Conservation (phyloP, 1,139 yeast species). For the Protomyces macrosporus region DNA sequence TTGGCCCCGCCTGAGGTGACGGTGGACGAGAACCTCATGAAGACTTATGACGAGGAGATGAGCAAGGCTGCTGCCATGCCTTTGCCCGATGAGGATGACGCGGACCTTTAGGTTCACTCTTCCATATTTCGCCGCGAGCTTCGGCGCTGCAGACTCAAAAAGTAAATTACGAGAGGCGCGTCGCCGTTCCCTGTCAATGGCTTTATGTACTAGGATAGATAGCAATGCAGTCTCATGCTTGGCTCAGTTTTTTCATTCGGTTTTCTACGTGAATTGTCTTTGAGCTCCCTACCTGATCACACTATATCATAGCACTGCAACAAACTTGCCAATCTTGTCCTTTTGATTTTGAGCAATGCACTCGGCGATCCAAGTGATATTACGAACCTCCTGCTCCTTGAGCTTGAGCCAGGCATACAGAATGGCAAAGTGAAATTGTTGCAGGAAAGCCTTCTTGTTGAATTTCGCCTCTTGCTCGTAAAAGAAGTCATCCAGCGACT, state of each 20-base stretch:
- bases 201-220: neutral
- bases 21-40: conserved; percentile 94
- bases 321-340: conserved; percentile 43
- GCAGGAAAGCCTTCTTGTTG: conserved; percentile 90
- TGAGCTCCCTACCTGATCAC: too few species aligned
- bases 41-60: conserved; percentile 98
- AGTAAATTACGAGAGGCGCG: neutral
- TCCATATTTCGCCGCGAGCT: too few species aligned
- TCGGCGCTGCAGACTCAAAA: neutral
- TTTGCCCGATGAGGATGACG: conserved; percentile 99
- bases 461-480: conserved; percentile 87
- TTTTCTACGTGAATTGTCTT: too few species aligned
- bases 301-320: conserved; percentile 39
- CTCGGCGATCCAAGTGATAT: conserved; percentile 97
- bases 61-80: conserved; percentile 99
- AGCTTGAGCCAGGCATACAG: conserved; percentile 96
- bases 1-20: conserved; percentile 99
- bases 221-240: neutral
- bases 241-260: neutral
- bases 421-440: conserved; percentile 73
- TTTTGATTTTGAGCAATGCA: conserved; percentile 55
- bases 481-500: conserved; percentile 85
- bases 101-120: conserved; percentile 64
- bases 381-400: conserved; percentile 92
- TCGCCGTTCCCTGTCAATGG: neutral